phyloP scores from a whole-genome alignment of 495 filamentous ascomycete genomes.

The Diplogelasinospora grovesii region DNA sequence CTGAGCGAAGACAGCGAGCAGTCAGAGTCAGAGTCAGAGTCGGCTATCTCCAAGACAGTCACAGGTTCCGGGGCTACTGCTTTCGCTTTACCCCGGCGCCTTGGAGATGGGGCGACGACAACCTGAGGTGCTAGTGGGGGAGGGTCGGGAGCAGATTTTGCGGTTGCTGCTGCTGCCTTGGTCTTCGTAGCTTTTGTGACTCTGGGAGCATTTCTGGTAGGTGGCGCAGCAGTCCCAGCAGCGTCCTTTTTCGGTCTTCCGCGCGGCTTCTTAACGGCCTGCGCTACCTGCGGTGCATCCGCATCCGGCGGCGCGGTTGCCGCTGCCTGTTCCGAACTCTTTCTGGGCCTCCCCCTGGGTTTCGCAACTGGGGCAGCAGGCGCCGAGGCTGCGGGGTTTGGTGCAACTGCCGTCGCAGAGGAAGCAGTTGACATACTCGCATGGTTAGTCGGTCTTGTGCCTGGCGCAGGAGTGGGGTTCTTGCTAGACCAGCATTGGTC shows the following conservation, averaged over 20 bases:
- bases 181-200: conserved; percentile 9
- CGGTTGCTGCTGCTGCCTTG: neutral
- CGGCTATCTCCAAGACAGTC: conserved; percentile 53
- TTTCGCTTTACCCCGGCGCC: conserved; percentile 14
- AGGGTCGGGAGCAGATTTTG: conserved; percentile 8
- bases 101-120: conserved; percentile 11
- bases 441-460: too few species aligned
- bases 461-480: conserved; percentile 9
- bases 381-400: conserved; percentile 1
- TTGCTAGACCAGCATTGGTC: conserved; percentile 65
- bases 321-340: neutral
- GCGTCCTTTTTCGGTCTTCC: conserved; percentile 18
- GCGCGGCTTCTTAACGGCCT: conserved; percentile 6
- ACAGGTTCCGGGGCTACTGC: conserved; percentile 13
- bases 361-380: neutral
- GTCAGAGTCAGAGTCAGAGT: conserved; percentile 63
- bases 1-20: conserved; percentile 22
- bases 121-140: conserved; percentile 11
- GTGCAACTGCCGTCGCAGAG: neutral
- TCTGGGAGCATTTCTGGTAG: too few species aligned
- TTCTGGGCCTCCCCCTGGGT: neutral
- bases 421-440: conserved; percentile 6
- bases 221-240: conserved; percentile 3
- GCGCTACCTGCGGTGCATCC: neutral
- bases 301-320: neutral